Evolutionary conservation across 2,329 filamentous ascomycete species (phyloP).

Genomic region (Neonectria magnoliae): DNA sequence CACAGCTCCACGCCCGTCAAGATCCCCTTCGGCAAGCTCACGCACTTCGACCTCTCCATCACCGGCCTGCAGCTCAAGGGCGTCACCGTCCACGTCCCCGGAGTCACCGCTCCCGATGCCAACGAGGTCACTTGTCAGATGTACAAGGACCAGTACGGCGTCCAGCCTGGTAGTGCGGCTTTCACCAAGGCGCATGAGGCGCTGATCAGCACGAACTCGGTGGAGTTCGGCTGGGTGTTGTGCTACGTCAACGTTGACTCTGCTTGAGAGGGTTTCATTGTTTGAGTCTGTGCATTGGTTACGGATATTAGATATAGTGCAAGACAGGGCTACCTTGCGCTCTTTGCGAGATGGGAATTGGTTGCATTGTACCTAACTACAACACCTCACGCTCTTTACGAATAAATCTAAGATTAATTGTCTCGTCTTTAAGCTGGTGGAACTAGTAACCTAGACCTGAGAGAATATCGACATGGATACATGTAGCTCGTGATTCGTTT

Average conservation of each 20-base stretch:
- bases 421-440: no score
- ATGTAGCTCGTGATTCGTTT: no score
- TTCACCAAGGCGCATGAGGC: conserved; percentile 22
- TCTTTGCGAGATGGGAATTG: not conserved
- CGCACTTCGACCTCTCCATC: conserved; percentile 15
- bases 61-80: conserved; percentile 19
- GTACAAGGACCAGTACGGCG: conserved; percentile 33
- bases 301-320: not conserved
- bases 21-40: conserved; percentile 21
- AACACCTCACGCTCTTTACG: not conserved
- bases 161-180: conserved; percentile 25
- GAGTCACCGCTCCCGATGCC: conserved; percentile 4
- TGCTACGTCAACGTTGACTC: conserved; percentile 24
- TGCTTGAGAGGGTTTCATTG: not conserved
- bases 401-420: no score
- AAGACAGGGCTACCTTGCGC: not conserved
- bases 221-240: conserved; percentile 33
- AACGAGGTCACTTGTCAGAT: conserved; percentile 30
- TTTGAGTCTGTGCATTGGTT: not conserved
- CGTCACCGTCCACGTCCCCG: conserved; percentile 19
- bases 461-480: no score
- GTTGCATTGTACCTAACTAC: not conserved
- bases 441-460: no score
- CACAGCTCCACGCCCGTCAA: not conserved
- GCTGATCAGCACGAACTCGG: conserved; percentile 27